phyloP scores from a whole-genome alignment of 495 filamentous ascomycete species.

The Thermothielavioides terrestris region DNA sequence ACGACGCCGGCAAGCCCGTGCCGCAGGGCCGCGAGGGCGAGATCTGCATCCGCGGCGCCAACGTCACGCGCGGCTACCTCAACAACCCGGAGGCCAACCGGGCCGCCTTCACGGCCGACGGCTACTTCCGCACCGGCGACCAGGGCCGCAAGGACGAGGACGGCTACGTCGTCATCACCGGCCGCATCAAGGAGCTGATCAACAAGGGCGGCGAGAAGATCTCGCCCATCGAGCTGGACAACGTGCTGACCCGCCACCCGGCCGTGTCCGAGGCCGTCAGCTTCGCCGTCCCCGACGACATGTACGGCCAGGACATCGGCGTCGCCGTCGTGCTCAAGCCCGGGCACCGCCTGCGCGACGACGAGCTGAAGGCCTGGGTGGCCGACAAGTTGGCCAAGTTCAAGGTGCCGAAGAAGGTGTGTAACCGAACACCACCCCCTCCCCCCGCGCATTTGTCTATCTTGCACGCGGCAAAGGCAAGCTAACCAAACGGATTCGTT shows the following conservation, averaged over 20 bases:
- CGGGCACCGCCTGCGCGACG: constrained; percentile 41
- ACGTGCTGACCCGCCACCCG: constrained; percentile 59
- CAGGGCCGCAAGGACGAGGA: constrained; percentile 68
- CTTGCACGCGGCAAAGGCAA: background rate
- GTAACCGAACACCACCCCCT: background rate
- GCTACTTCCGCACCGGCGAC: constrained; percentile 79
- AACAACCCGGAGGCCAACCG: constrained; percentile 69
- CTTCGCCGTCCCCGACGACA: constrained; percentile 66
- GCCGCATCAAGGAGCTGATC: constrained; percentile 77
- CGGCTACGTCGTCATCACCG: constrained; percentile 68
- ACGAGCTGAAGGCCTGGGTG: constrained; percentile 59
- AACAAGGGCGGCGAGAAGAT: constrained; percentile 82
- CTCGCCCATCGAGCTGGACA: constrained; percentile 76
- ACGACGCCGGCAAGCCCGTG: constrained; percentile 53
- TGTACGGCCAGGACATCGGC: constrained; percentile 76
- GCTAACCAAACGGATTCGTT: background rate
- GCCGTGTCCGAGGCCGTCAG: constrained; percentile 67
- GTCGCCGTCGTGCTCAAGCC: constrained; percentile 67
- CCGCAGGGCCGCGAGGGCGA: constrained; percentile 60
- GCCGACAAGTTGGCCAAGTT: constrained; percentile 62
- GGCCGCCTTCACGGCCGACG: constrained; percentile 49
- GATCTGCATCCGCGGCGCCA: constrained; percentile 70
- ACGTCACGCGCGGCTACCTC: constrained; percentile 74
- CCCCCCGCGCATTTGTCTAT: too few relatives aligned
- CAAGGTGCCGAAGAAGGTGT: constrained; percentile 78